A percentile compares a stretch with the other conserved stretches of the same genome.
Conservation (phyloP, 305 asterid species). For the Fraxinus dipetala region DNA sequence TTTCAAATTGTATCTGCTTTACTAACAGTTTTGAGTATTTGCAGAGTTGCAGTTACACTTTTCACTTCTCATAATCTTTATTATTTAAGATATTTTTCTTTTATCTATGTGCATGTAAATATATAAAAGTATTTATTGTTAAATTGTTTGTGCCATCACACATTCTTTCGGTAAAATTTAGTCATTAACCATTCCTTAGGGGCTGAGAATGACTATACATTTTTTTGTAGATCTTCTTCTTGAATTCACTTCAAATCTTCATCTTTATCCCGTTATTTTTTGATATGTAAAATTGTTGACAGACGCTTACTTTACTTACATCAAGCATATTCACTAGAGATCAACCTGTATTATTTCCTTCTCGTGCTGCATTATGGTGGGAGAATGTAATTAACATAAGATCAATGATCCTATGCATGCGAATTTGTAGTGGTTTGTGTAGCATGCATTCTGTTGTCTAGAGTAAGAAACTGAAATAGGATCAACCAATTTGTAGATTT, state of each 20-base stretch:
- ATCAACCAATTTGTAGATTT: not conserved
- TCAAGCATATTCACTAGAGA: not conserved
- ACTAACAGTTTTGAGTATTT: not conserved
- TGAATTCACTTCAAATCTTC: not conserved
- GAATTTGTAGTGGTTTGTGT: not conserved
- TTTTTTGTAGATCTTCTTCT: not conserved
- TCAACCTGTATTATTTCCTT: not conserved
- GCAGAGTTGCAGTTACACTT: not conserved
- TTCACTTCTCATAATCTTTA: not conserved
- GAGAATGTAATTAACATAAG: not conserved
- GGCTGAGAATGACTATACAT: not conserved
- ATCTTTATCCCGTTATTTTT: not conserved
- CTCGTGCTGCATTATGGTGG: not conserved
- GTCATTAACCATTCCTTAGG: not conserved
- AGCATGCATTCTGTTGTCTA: not conserved
- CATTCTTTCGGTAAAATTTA: constrained; percentile 1
- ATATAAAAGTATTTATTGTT: not conserved
- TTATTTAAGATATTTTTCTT: not conserved
- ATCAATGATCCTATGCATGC: not conserved
- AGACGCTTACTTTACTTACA: not conserved
- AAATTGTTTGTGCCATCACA: constrained; percentile 1
- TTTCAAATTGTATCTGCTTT: not conserved
- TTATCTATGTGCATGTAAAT: not conserved
- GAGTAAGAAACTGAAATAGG: not conserved
- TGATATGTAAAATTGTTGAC: not conserved